Base-by-base conservation (phyloP, 2,329 filamentous ascomycete species). In the Aspergillus spinulosporus region DNA sequence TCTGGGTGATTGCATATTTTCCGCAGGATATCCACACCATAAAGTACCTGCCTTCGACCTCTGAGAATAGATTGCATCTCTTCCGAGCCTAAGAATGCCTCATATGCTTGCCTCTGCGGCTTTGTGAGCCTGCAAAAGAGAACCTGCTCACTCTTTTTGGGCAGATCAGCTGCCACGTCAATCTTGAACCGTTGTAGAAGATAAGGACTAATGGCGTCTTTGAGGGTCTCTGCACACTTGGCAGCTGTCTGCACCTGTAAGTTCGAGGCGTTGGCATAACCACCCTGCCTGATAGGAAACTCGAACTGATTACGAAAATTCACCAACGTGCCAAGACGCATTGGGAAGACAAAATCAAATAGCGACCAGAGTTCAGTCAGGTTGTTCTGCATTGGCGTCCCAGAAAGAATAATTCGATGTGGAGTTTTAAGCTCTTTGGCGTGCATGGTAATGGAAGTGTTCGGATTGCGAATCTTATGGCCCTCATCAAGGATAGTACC, bases 1-100 rank as follows among this genome's bases (percentile, higher is more conserved):
- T 99, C 94, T 0, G 95, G 94, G 67, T 99, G 95, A 61, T 99
- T 99, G 78, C 93, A 97, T 53, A 99, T 93, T 74, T 99, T 99
- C 50, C 94, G 87, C 39, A 99, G 78, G 28, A 92, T 88, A 65
- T 97, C 92, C 60, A 99, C 91, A 5, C 93, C 94, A 65, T 88
- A 96, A 0, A 99, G 79, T 2, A 91, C 88, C 67, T 96, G 89
- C 3, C 88, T 83, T 58, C 85, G 88, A 39, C 86, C 86, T 46
- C 82, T 84, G 40, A 93, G 74, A 54, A 97, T 96, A 0, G 88
- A 86, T n/a, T 82, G 84, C 81, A 97, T 92, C 44, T 96, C 92
- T 40, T 89, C 85, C 0, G 92, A 97, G 14, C 80, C 80, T 2
- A 97, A 78, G 64, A 96, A 97, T 4, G 82, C 79, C 68, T 92